Conservation (phyloP, 805 yeast species). For the Komagataella pseudopastoris region DNA sequence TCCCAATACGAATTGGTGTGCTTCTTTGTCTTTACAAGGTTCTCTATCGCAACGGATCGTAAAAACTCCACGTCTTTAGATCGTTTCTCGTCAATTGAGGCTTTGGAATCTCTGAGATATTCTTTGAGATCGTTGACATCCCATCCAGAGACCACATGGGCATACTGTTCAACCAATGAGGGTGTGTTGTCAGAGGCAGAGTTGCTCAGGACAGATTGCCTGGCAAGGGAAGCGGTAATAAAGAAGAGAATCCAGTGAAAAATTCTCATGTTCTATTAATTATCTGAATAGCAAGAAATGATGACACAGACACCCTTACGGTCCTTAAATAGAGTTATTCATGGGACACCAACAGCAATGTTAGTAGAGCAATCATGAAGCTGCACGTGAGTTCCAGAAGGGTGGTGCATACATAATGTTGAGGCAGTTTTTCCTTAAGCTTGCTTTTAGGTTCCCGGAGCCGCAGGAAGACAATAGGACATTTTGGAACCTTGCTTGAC, state of each 20-base stretch:
- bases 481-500: neutral
- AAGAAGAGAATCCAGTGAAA: neutral
- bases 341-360: neutral
- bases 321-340: neutral
- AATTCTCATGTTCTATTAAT: neutral
- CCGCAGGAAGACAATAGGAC: neutral
- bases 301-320: neutral
- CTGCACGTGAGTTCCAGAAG: neutral
- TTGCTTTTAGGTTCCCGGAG: neutral
- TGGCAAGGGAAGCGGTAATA: neutral
- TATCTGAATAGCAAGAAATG: neutral
- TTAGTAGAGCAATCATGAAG: neutral
- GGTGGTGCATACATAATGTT: neutral
- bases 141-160: conserved; percentile 15
- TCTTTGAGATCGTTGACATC: conserved; percentile 18
- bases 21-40: neutral
- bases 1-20: neutral
- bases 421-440: neutral
- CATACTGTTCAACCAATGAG: neutral
- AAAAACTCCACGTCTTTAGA: neutral
- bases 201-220: neutral
- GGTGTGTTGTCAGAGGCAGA: neutral
- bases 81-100: conserved; percentile 9
- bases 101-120: conserved; percentile 18
- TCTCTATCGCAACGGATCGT: neutral